Base-by-base conservation (phyloP, 805 yeast species). In the Teunomyces stri region DNA sequence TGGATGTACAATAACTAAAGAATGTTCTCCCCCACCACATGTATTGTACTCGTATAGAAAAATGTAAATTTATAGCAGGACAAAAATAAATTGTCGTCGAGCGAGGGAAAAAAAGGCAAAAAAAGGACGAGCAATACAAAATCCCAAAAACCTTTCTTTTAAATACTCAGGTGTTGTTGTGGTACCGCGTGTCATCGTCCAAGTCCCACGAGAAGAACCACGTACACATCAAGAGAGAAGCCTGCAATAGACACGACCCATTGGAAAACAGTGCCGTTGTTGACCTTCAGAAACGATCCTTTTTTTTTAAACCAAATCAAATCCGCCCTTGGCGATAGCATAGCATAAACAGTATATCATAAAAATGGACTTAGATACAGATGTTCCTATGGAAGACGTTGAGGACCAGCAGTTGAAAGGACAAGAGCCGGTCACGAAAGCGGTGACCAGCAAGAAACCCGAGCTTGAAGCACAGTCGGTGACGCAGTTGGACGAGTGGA, bases 351-450 rank as follows among this genome's bases (percentile, higher is more conserved):
- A 13, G 9, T 5, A 31, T 6, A n/a, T 9, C n/a, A 7, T 10
- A 10, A 13, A 31, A 13, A 31, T 85, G 91, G 90, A 85, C 56
- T 72, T 83, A 65, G 92, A 87, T 63, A 78, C 86, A 46, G 95
- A 87, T 64, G 85, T 85, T 49, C 90, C 87, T 54, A 87, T 87
- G 94, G 91, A 85, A 65, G 94, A 87, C 60, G 89, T 85, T 49
- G 81, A 72, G 54, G 73, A 72, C 50, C 75, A 70, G 55, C 70
- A 55, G 55, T 65, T 49, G 52, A 66, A 50, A 16, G 54, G 45
- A 11, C 28, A 46, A 9, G 50, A 43, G 16, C 27, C 30, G 34
- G 11, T 43, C 33, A 34, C 34, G 42, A 39, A 33, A 9, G 22
- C 47, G 12, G 4, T 42, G 16, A 61, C 52, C 63, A 61, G 55